Base-by-base conservation (phyloP, 2,329 filamentous ascomycete genomes). In the Clarireedia hainanense region DNA sequence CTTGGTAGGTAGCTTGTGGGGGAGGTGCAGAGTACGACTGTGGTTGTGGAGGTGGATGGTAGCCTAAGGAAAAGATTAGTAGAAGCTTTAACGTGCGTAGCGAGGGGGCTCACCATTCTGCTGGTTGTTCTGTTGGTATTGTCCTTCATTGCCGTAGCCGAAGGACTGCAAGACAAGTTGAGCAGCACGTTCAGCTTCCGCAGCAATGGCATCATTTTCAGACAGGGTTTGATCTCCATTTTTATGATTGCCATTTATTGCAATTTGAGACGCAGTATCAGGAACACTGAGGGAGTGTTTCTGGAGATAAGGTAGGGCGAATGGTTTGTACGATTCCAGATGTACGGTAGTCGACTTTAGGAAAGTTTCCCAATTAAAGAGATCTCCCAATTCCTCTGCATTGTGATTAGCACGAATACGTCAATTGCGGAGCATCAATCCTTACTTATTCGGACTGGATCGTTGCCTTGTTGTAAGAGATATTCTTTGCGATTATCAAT, bases 351-450 rank as follows among this genome's bases (percentile, higher is more conserved):
- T 75, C 58, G 82, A 79, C 23, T 76, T 74, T 15, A 85, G 70
- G 57, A 86, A 85, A 57, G 83, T 80, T 50, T 79, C 78, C 83
- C 83, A 86, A 30, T 77, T 75, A 62, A 84, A 85, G 23, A 53
- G 51, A 37, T 53, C 45, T 23, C 51, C 36, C 1, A 53, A 45
- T 27, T 53, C 51, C 34, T 53, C 51, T 53, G 43, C 43, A 30
- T 10, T 6, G 17, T 39, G 24, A 43, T 53, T 34, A 53, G 51
- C n/a, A 23, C 6, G 15, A 10, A 10, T 14, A 24, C 27, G 30
- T 30, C 9, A 23, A 30, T 20, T 45, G 39, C 3, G 23, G 23
- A 14, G 48, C 7, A 20, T 17, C n/a, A 12, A 36, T 20, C 77
- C 77, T 60, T 60, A 70, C 67, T 60, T 37, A 68, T 68, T 12